Evolutionary conservation across 1,284 basidiomycete genomes (phyloP).

Genomic region (Ustilago loliicola): DNA sequence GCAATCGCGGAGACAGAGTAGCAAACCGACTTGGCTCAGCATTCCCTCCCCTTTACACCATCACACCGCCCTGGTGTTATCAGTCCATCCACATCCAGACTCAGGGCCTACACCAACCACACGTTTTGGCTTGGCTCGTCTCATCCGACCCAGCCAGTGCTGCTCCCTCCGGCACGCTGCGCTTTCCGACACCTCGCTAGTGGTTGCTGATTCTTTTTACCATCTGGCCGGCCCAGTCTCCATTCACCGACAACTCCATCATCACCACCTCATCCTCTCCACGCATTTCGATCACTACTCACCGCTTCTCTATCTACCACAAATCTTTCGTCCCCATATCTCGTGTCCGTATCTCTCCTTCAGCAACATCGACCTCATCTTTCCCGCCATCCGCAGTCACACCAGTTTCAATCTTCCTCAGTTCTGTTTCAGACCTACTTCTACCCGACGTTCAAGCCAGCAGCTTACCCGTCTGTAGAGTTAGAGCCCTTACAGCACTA

Average conservation of each 20-base stretch:
- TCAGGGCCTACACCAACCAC: constrained; percentile 1
- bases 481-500: not conserved
- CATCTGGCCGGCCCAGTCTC: constrained; percentile 35
- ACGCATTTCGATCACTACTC: not conserved
- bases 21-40: not conserved
- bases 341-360: not conserved
- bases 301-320: not conserved
- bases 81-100: not conserved
- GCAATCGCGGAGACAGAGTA: constrained; percentile 12
- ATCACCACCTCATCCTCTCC: not conserved
- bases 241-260: not conserved
- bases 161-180: constrained; percentile 2
- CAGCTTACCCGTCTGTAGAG: not conserved
- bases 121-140: not conserved
- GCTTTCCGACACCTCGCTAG: not conserved
- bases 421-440: not conserved
- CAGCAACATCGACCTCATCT: not conserved
- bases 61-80: constrained; percentile 22
- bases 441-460: no score
- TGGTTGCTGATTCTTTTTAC: not conserved
- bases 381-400: not conserved
- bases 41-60: not conserved
- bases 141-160: not conserved
- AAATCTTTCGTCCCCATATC: not conserved
- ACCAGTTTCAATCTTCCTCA: not conserved